Conservation (phyloP, 2,329 filamentous ascomycete genomes). For the Clonostachys byssicola region DNA sequence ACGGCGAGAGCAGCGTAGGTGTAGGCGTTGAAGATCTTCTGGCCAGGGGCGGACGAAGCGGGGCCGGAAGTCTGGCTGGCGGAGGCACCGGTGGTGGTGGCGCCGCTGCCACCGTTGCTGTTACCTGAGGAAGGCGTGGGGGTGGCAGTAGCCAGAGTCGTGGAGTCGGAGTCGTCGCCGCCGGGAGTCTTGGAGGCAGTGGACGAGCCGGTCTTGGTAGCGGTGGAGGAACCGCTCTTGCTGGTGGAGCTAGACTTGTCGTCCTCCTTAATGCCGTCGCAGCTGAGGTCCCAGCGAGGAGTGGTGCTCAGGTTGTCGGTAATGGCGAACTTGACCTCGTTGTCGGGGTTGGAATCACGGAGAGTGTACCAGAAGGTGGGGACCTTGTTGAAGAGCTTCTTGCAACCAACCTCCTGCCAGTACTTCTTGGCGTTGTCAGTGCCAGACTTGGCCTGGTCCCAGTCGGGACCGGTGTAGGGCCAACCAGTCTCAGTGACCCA, state of each 20-base stretch:
- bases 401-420: constrained; percentile 60
- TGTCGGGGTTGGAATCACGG: constrained; percentile 56
- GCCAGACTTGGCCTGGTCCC: constrained; percentile 50
- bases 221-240: constrained; percentile 5
- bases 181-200: constrained; percentile 4
- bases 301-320: constrained; percentile 47
- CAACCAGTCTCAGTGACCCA: constrained; percentile 65
- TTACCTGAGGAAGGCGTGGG: neutral
- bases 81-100: neutral
- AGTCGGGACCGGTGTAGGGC: constrained; percentile 50
- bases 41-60: neutral
- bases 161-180: neutral
- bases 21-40: constrained; percentile 2
- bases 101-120: neutral
- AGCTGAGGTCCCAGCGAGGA: constrained; percentile 48
- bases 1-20: constrained; percentile 1
- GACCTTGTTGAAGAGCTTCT: constrained; percentile 47
- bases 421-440: constrained; percentile 57
- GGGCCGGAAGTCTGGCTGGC: neutral
- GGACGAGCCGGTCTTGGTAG: constrained; percentile 6
- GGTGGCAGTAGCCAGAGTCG: neutral
- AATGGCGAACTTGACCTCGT: constrained; percentile 54
- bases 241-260: constrained; percentile 5
- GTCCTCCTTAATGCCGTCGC: constrained; percentile 32
- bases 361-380: constrained; percentile 60